Conservation (phyloP, 257 asterid species). For the Solanum clarkiae region DNA sequence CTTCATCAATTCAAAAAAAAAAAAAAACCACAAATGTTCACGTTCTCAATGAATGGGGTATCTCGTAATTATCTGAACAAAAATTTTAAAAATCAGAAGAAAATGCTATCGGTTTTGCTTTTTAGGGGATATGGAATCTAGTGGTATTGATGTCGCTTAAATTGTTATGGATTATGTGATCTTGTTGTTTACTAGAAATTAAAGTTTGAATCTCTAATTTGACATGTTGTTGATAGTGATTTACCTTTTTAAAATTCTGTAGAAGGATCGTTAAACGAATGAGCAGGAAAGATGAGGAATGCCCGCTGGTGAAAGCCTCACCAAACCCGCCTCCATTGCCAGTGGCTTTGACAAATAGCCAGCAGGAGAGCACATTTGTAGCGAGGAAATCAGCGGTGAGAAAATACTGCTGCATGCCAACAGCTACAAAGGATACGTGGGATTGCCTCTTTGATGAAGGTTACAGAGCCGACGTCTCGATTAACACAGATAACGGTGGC, state of each 20-base stretch:
- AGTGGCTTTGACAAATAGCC: background rate
- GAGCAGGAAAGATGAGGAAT: constrained; percentile 15
- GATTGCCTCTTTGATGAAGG: constrained; percentile 80
- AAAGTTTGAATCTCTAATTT: background rate
- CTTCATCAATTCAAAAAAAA: background rate
- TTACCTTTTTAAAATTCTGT: background rate
- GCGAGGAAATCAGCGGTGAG: constrained; percentile 5
- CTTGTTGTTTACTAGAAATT: background rate
- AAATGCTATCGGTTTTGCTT: background rate
- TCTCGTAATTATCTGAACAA: too few species aligned
- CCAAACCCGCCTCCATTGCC: constrained; percentile 67
- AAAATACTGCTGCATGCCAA: constrained; percentile 15
- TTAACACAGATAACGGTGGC: constrained; percentile 35
- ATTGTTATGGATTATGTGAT: background rate
- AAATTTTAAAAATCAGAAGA: too few species aligned
- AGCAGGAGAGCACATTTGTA: constrained; percentile 8
- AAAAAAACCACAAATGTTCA: background rate
- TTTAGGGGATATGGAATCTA: background rate
- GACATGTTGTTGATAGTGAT: background rate
- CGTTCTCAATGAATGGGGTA: background rate
- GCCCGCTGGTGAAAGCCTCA: constrained; percentile 5
- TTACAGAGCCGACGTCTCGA: constrained; percentile 65
- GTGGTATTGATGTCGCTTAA: background rate
- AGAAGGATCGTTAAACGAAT: constrained; percentile 5
- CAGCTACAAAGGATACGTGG: constrained; percentile 16